Conservation (phyloP, 352 stramenopile genomes). For the Phytophthora vignae region DNA sequence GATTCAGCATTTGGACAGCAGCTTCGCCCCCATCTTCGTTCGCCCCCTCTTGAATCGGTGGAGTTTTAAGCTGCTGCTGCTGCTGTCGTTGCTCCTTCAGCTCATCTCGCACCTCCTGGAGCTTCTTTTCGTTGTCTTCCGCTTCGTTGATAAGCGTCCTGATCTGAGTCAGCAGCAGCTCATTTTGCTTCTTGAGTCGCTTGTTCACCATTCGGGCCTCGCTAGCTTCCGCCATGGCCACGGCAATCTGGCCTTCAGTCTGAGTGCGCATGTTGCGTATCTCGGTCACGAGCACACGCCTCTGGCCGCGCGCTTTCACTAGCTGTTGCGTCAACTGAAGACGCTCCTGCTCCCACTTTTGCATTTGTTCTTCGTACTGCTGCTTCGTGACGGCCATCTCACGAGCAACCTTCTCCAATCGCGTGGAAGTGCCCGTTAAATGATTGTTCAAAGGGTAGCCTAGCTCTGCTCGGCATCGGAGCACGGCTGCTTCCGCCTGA, state of each 20-base stretch:
- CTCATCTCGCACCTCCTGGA: slow-evolving; percentile 34
- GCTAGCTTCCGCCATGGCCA: slow-evolving; percentile 85
- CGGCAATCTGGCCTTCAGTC: slow-evolving; percentile 73
- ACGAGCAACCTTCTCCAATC: slow-evolving; percentile 78
- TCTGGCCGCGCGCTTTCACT: slow-evolving; percentile 82
- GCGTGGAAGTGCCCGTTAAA: slow-evolving; percentile 72
- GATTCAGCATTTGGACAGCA: slow-evolving; percentile 26
- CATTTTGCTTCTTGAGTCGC: slow-evolving; percentile 85
- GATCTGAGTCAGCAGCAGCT: slow-evolving; percentile 83
- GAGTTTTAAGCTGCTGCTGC: slow-evolving; percentile 10
- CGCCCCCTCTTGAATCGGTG: slow-evolving; percentile 1
- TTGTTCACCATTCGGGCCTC: slow-evolving; percentile 90
- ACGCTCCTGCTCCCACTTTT: slow-evolving; percentile 56
- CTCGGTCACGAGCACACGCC: slow-evolving; percentile 79
- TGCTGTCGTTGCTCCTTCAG: slow-evolving; percentile 24
- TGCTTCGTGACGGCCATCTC: slow-evolving; percentile 78
- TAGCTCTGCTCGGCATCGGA: slow-evolving; percentile 78
- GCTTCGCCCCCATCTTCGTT: slow-evolving; percentile 8
- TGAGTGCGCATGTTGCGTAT: slow-evolving; percentile 84
- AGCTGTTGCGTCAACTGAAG: slow-evolving; percentile 72
- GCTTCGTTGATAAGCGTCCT: slow-evolving; percentile 74
- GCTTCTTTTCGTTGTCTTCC: slow-evolving; percentile 52
- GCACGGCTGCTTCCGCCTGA: slow-evolving; percentile 69
- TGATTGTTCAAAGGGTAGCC: slow-evolving; percentile 83
- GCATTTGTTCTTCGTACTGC: slow-evolving; percentile 74